Evolutionary conservation across 1,284 basidiomycete species (phyloP), one percentile per base, ranked within the genome.

Genomic region (Heimioporus punctisporus): DNA sequence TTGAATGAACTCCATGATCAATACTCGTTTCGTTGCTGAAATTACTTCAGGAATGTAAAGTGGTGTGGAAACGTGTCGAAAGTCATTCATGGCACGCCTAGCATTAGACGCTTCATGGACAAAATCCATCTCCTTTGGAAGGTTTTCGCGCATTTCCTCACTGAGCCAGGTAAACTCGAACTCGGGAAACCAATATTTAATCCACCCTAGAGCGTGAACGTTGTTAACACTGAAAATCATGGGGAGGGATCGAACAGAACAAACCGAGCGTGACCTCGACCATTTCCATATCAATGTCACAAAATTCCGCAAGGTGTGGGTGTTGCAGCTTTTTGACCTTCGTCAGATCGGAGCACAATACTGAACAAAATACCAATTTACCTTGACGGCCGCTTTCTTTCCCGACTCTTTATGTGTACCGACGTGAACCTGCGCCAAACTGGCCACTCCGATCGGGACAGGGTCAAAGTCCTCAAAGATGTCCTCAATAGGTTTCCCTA

Each of bases 61-160:
- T 21, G 93, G 90, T 9, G 93, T 95, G 47, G 82, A 79, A 47
- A 90, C 73, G 48, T 86, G 66, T 28, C 80, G 74, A 70, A 99
- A 99, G 63, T 98, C 92, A 2, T 80, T 68, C 23, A 71, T 74
- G 7, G 92, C 89, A 40, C 88, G 80, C 37, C 79, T 78, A 3
- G 97, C 90, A 69, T 99, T 99, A 14, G 76, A 73, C 1, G 95
- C 94, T 77, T 99, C 97, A 64, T 96, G 90, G 17, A 85, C 74
- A 65, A 97, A 97, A 72, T 97, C 86, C 92, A 98, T 94, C 74
- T 99, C 97, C 62, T 95, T 91, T 0, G 97, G 95, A 41, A 97
- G 75, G 72, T 95, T 96, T 64, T 90, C 84, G 50, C 92, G 85
- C 92, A 97, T 95, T 74, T 97, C 95, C 66, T 94, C 90, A 4